Base-by-base conservation (phyloP, 2,329 filamentous ascomycete species). In the Tolypocladium album region DNA sequence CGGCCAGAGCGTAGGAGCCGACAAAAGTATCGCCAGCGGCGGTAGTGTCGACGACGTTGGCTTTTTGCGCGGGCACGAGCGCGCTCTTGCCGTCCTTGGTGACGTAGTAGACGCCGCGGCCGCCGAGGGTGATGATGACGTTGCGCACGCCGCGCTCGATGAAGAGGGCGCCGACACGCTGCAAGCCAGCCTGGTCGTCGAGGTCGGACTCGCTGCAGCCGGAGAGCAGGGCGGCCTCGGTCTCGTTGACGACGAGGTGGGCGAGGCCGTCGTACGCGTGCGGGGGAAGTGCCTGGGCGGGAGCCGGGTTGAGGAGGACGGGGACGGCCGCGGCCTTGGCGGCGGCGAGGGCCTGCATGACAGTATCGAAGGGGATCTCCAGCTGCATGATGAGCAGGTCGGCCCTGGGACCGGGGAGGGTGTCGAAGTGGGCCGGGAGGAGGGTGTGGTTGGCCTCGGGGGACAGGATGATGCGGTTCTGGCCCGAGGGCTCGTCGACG, bases 1-100 rank as follows among this genome's bases (percentile, higher is more conserved):
- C 82, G 60, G 86, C 83, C 34, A 94, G 83, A 3, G 90, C 89
- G 71, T 96, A 96, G 27, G 85, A 88, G 2, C 94, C 93, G 6
- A 95, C 90, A 75, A 97, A 97, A 0, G 93, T 97, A 72, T 97
- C 93, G 0, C 93, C 93, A 6, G 94, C 94, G 1, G 89, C 93
- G 9, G 93, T 97, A 1, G 93, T 97, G 72, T 97, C 93, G 5
- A 97, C 85, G 1, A 97, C 93, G 24, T 72, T 75, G 4, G 90
- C 88, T 72, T 88, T 88, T 63, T 83, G 80, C 0, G 89, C 90
- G 2, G 76, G 72, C 5, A 92, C 73, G 64, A 85, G 68, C 1
- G 77, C 79, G 58, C 76, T 77, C 52, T 66, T 67, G 31, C 71
- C 74, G 3, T 63, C 65, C 52, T 65, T 74, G 24, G 78, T 82